Evolutionary conservation across 2,329 filamentous ascomycete species (phyloP), one percentile per base, ranked within the genome.

Genomic region (Colletotrichum siamense): DNA sequence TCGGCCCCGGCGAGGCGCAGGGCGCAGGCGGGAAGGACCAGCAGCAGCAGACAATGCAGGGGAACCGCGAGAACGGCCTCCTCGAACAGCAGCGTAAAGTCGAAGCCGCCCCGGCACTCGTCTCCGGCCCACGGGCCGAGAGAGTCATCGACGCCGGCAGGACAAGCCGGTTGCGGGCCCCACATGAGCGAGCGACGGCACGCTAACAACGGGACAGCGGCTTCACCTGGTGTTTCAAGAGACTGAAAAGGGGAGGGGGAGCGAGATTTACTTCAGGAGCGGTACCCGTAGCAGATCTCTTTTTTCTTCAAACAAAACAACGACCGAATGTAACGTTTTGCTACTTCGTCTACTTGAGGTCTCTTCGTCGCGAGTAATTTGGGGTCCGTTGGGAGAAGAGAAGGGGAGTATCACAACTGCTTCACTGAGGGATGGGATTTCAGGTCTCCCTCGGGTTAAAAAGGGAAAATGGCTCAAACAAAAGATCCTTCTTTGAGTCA

Each of bases 51-150:
- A 15, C 55, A 76, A 9, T 76, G 73, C 76, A 30, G 59, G 36
- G 73, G 69, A 34, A 81, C 55, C 8, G 78, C 79, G 30, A 82
- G 77, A 24, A 82, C 76, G 59, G 73, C 74, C 66, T 82, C 80
- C 61, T 82, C 79, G 68, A 82, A 82, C 4, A 82, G 73, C 12
- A 82, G 76, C 8, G 81, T 82, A 62, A 82, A 82, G 74, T 82
- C 81, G 75, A 80, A 82, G 59, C 81, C 80, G n/a, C 67, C 76
- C n/a, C 78, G 77, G 65, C 81, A 82, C 39, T 64, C n/a, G 6
- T 55, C 44, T 64, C 76, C 76, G 65, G 76, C 73, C 73, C 76
- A 77, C 52, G 76, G 73, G 30, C 73, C 76, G 73, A 77, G 66
- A 13, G 73, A 76, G 55, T 72, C 57, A 59, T 76, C 76, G 22